These are phyloP conservation scores for Tylopilus balloui DNA, from an alignment of 768 basidiomycete species.

Conservation along the genomic window DNA sequence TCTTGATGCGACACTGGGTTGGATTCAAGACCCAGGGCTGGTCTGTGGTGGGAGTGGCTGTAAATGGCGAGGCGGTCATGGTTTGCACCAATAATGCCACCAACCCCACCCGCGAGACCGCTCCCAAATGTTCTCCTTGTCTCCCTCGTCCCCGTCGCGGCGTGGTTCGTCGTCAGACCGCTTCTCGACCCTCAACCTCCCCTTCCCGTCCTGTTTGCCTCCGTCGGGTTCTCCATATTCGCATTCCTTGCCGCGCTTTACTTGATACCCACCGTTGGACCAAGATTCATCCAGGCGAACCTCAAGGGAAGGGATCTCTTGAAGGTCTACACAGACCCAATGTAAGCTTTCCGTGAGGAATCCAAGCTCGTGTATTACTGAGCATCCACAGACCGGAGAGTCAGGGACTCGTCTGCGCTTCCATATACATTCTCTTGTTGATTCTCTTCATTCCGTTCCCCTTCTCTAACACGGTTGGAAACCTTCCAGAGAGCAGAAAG, in stretches of 20 bases:
- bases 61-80: constrained; percentile 12
- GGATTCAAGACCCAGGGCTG: constrained; percentile 41
- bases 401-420: constrained; percentile 85
- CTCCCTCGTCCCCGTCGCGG: constrained; percentile 60
- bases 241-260: constrained; percentile 74
- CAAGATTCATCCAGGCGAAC: constrained; percentile 74
- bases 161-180: constrained; percentile 71
- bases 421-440: constrained; percentile 80
- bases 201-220: constrained; percentile 70
- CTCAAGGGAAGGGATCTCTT: constrained; percentile 84
- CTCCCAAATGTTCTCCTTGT: constrained; percentile 49
- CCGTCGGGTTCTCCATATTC: constrained; percentile 78
- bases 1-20: constrained; percentile 45
- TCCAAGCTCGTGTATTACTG: neutral
- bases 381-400: constrained; percentile 77
- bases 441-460: constrained; percentile 95
- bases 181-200: constrained; percentile 65
- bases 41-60: constrained; percentile 8
- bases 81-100: constrained; percentile 17
- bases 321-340: constrained; percentile 70
- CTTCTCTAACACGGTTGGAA: constrained; percentile 69
- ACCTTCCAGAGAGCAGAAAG: constrained; percentile 39
- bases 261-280: constrained; percentile 79
- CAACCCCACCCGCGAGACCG: constrained; percentile 40
- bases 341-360: constrained; percentile 42